Evolutionary conservation across 75 land plant species (phyloP), one percentile per base, ranked within the genome.

Genomic region (Cryptomeria japonica): DNA sequence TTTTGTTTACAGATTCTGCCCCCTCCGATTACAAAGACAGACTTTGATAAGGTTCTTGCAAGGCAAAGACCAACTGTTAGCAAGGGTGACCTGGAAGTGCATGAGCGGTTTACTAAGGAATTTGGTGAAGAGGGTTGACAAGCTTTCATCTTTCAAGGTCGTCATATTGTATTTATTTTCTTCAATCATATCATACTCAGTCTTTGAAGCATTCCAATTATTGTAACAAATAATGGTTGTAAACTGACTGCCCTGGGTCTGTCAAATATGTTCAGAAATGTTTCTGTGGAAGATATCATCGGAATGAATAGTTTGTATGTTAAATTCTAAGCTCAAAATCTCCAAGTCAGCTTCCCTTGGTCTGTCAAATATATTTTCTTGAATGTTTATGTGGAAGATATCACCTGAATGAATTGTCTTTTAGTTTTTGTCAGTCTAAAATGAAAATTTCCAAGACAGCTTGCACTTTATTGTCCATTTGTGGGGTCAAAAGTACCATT

Each of bases 21-120:
- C 36, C 99, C 99, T 0, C 99, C 99, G 0, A 98, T 98, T 38
- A 10, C 90, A 18, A 98, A 90, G 87, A 61, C 92, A 64, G 99
- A 98, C 89, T 98, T 98, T 85, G 99, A 97, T 79, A 98, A 98
- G 88, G 99, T 98, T 49, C 92, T 98, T 16, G 95, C 99, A 15
- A 93, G 96, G 75, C 99, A 98, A 89, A 95, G 96, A 92, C 99
- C 99, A 25, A 98, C 99, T 0, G 99, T 98, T 84, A 96, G 99
- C 90, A 97, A 97, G 89, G 39, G 88, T 41, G 99, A 98, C 86
- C 95, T 98, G 18, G 97, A 94, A 75, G 95, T 98, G 12, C 99
- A 98, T 38, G 99, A 98, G 88, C 95, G 93, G 80, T 92, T 92
- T 76, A 92, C 93, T 34, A 92, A 92, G 86, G 93, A 92, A 87